Evolutionary conservation across 1,284 basidiomycete species (phyloP), one percentile per base, ranked within the genome.

Genomic region (Cryptococcus sp.): DNA sequence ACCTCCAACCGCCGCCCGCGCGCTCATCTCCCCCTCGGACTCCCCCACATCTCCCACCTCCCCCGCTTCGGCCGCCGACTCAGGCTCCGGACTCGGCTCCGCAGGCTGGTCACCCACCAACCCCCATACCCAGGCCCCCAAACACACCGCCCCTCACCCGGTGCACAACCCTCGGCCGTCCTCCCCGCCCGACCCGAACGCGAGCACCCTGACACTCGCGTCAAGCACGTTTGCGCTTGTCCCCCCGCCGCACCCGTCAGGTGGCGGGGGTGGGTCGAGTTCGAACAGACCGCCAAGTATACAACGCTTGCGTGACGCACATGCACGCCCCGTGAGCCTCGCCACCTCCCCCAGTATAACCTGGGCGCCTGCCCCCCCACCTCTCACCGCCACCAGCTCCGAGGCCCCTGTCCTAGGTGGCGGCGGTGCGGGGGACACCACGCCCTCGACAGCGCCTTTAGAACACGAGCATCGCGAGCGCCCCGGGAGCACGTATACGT

Each of bases 121-220:
- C 35, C 40, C 64, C 57, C 66, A 80, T 16, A 78, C 86, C 33
- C 89, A 91, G 71, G 89, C 89, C 7, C 95, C 95, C 0, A 82
- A 88, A 42, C 91, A 94, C 72, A 91, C 91, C 0, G 80, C 85
- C 7, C 91, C 92, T 60, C 93, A 98, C 77, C 95, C 94, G 2
- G 84, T 90, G 51, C 91, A 97, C 77, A 98, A 98, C 73, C 94
- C 94, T 2, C 85, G 88, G 20, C 95, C 95, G 15, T 87, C 87
- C 6, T 90, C 88, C 1, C 87, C 90, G 11, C 94, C 94, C 0
- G 80, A 85, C 23, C 91, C 95, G 71, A 93, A 98, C 70, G 94
- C 94, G 0, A 93, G 89, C 4, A 80, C 94, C 50, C 80, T 97
- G 46, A 98, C 94, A 0, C 84, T 98, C 12, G 94, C 94, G 3